These are phyloP conservation scores for Pleodorina starrii DNA, from an alignment of 139 green algal genomes.

Conservation along the genomic window DNA sequence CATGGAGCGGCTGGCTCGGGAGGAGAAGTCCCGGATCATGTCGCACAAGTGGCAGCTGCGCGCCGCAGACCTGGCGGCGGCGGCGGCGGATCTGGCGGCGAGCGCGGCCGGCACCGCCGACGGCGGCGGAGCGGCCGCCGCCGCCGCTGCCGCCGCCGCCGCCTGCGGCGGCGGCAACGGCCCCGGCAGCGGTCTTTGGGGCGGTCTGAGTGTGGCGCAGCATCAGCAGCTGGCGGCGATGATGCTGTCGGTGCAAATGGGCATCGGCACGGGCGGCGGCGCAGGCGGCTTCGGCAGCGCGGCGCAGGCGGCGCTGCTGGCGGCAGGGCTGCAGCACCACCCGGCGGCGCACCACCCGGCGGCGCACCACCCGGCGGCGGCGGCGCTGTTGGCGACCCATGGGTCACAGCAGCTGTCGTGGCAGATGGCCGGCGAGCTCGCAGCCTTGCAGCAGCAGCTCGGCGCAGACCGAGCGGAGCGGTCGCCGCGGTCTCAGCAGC, in stretches of 20 bases:
- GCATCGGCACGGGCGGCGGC: neutral
- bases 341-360: too few relatives aligned
- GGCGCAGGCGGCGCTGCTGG: conserved; percentile 25
- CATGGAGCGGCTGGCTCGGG: conserved; percentile 3
- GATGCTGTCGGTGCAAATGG: neutral
- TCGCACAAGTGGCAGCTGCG: neutral
- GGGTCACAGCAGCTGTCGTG: neutral
- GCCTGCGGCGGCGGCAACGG: neutral
- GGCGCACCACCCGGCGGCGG: too few relatives aligned
- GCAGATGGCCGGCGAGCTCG: neutral
- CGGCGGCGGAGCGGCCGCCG: too few relatives aligned
- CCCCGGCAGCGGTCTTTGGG: neutral
- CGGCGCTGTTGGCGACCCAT: neutral
- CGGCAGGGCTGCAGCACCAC: neutral
- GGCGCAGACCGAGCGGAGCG: neutral
- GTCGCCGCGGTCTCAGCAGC: neutral
- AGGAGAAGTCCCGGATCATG: neutral
- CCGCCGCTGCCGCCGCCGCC: neutral
- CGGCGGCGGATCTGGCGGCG: neutral
- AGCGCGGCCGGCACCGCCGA: neutral
- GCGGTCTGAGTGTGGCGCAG: conserved; percentile 17
- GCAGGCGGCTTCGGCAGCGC: neutral
- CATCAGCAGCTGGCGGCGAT: conserved; percentile 34
- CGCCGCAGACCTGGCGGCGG: neutral
- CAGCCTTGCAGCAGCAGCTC: neutral